Evolutionary conservation across 345 rosid genomes (phyloP).

Genomic region (Reutealis trisperma): DNA sequence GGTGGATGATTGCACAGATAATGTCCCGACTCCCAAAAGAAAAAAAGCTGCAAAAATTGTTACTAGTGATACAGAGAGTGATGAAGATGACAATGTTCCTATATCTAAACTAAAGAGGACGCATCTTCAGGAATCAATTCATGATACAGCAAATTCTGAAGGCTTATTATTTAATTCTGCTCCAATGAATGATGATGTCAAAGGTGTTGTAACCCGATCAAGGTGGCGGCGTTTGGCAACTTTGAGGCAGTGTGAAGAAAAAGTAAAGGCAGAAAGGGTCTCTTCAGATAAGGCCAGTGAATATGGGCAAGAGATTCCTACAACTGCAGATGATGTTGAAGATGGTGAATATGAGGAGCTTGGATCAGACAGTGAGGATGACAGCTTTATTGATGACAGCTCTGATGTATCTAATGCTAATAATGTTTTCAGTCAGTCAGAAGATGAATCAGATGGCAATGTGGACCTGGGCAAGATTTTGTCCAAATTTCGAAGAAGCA

Average conservation of each 20-base stretch:
- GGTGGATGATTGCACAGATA: conserved; percentile 29
- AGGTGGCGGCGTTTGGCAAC: conserved; percentile 43
- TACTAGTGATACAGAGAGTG: conserved; percentile 60
- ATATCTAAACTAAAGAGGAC: conserved; percentile 45
- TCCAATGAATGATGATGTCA: conserved; percentile 12
- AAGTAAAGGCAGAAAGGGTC: conserved; percentile 5
- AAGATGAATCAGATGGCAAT: conserved; percentile 42
- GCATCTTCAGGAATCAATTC: conserved; percentile 21
- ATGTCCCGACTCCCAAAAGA: conserved; percentile 43
- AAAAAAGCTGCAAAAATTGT: conserved; percentile 53
- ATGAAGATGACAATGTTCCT: conserved; percentile 50
- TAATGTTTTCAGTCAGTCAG: conserved; percentile 1
- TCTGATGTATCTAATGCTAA: conserved; percentile 27
- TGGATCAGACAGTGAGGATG: conserved; percentile 46
- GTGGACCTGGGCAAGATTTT: conserved; percentile 36
- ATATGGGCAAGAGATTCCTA: conserved; percentile 34
- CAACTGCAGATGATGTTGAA: conserved; percentile 35
- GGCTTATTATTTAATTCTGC: conserved; percentile 6
- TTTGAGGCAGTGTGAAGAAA: conserved; percentile 39
- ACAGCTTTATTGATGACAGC: conserved; percentile 61
- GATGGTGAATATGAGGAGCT: conserved; percentile 43
- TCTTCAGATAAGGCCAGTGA: conserved; percentile 21
- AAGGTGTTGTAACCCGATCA: conserved; percentile 16
- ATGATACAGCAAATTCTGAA: conserved; percentile 19
- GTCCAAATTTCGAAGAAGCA: conserved; percentile 50